Evolutionary conservation across 495 filamentous ascomycete species (phyloP).

Genomic region (Penicillium bovifimosum): DNA sequence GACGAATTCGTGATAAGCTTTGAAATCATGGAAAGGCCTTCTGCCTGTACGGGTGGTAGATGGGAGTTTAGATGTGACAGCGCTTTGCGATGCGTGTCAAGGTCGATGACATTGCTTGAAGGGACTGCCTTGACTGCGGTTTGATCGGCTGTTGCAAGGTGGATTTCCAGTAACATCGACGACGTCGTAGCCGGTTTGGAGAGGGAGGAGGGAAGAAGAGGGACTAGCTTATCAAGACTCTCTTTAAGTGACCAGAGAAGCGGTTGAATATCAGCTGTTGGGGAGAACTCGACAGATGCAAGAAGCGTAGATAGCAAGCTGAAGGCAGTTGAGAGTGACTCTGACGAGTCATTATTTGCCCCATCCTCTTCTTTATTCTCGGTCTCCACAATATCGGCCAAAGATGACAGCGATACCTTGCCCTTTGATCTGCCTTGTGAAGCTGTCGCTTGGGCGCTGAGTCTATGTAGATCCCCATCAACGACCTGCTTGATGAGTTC

Average conservation of each 20-base stretch:
- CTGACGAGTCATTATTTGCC: constrained; percentile 42
- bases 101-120: constrained; percentile 51
- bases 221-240: constrained; percentile 41
- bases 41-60: constrained; percentile 68
- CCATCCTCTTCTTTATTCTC: constrained; percentile 10
- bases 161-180: constrained; percentile 48
- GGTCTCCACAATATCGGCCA: constrained; percentile 32
- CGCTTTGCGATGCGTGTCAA: constrained; percentile 64
- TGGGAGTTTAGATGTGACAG: constrained; percentile 70
- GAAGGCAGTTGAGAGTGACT: constrained; percentile 53
- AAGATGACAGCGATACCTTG: constrained; percentile 34
- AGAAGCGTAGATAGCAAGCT: constrained; percentile 64
- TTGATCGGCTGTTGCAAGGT: constrained; percentile 51
- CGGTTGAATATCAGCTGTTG: constrained; percentile 38
- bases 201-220: constrained; percentile 29
- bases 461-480: constrained; percentile 29
- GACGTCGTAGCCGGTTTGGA: constrained; percentile 48
- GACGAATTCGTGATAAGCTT: constrained; percentile 56
- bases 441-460: constrained; percentile 1
- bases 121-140: constrained; percentile 31
- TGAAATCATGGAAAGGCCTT: constrained; percentile 68
- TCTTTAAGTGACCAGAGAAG: constrained; percentile 48
- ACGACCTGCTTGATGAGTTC: constrained; percentile 57
- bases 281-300: constrained; percentile 56
- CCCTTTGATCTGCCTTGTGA: constrained; percentile 2